Conservation (phyloP, 768 basidiomycete genomes). For the Lactarius indigo region DNA sequence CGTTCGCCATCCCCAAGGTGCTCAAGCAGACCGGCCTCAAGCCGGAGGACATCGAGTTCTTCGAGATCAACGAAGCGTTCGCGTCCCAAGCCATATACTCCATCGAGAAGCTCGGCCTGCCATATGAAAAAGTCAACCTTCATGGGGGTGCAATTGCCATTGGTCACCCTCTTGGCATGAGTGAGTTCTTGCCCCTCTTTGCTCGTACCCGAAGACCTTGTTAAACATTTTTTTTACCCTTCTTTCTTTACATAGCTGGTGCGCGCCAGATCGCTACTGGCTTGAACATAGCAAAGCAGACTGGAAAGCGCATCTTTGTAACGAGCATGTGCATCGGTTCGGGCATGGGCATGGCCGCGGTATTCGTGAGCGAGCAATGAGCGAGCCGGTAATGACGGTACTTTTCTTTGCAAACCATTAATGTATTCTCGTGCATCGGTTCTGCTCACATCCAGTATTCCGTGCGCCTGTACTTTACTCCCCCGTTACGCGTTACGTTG, state of each 20-base stretch:
- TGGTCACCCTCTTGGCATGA: slow-evolving; percentile 85
- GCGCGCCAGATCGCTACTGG: slow-evolving; percentile 87
- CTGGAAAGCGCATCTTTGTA: slow-evolving; percentile 70
- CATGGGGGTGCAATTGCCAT: slow-evolving; percentile 88
- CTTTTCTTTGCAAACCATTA: not conserved
- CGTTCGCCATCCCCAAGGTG: slow-evolving; percentile 77
- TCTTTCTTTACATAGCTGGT: slow-evolving; percentile 48
- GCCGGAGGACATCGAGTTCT: slow-evolving; percentile 79
- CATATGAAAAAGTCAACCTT: slow-evolving; percentile 77
- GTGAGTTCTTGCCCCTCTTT: slow-evolving; percentile 41
- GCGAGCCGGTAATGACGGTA: not conserved
- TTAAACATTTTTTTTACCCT: not conserved
- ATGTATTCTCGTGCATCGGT: slow-evolving; percentile 3
- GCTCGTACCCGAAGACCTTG: not conserved
- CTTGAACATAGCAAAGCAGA: slow-evolving; percentile 75
- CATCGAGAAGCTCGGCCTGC: slow-evolving; percentile 64
- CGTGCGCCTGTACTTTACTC: not conserved
- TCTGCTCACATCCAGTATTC: not conserved
- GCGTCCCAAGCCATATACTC: slow-evolving; percentile 78
- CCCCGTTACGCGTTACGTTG: not conserved
- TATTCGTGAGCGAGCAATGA: slow-evolving; percentile 83
- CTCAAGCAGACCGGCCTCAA: slow-evolving; percentile 64
- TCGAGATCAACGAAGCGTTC: slow-evolving; percentile 91
- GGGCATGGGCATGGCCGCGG: slow-evolving; percentile 88
- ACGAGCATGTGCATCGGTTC: slow-evolving; percentile 91